Percentiles rank a stretch among this genome's conserved stretches.
phyloP scores from a whole-genome alignment of 257 asterid species.

The Solanum paucissectum region DNA sequence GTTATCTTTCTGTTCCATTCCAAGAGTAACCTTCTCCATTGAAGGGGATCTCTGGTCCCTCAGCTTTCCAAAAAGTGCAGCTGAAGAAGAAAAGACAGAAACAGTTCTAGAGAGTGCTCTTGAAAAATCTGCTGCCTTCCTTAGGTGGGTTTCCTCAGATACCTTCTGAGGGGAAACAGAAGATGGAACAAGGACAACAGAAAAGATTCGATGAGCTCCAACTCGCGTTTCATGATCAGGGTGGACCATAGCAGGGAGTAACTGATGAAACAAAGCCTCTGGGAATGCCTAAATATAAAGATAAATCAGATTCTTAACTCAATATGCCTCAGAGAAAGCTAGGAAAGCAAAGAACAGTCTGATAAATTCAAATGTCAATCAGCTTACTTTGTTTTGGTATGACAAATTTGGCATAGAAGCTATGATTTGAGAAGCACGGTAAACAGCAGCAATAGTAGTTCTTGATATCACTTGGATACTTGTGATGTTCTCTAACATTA shows the following conservation, averaged over 20 bases:
- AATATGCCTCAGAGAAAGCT: background rate
- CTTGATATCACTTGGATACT: constrained; percentile 73
- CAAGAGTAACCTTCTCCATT: constrained; percentile 23
- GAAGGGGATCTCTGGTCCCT: constrained; percentile 32
- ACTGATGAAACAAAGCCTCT: constrained; percentile 89
- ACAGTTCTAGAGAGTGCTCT: constrained; percentile 89
- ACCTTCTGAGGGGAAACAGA: constrained; percentile 55
- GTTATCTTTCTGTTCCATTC: constrained; percentile 30
- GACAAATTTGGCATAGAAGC: constrained; percentile 64
- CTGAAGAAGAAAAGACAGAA: constrained; percentile 93
- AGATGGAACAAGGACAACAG: constrained; percentile 92
- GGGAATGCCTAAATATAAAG: constrained; percentile 71
- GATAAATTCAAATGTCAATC: background rate
- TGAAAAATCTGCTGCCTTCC: constrained; percentile 41
- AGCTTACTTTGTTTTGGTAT: constrained; percentile 61
- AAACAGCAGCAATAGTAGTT: constrained; percentile 66
- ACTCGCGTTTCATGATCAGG: constrained; percentile 85
- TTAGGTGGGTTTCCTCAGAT: constrained; percentile 18
- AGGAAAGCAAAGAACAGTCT: background rate
- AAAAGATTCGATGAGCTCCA: constrained; percentile 89
- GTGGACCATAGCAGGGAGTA: constrained; percentile 92
- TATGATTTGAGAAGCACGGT: constrained; percentile 72
- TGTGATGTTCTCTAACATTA: constrained; percentile 79
- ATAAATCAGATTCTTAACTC: background rate
- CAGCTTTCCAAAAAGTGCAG: constrained; percentile 82